phyloP scores from a whole-genome alignment of 371 early-diverging fungal genomes.

The Mortierella sp. region DNA sequence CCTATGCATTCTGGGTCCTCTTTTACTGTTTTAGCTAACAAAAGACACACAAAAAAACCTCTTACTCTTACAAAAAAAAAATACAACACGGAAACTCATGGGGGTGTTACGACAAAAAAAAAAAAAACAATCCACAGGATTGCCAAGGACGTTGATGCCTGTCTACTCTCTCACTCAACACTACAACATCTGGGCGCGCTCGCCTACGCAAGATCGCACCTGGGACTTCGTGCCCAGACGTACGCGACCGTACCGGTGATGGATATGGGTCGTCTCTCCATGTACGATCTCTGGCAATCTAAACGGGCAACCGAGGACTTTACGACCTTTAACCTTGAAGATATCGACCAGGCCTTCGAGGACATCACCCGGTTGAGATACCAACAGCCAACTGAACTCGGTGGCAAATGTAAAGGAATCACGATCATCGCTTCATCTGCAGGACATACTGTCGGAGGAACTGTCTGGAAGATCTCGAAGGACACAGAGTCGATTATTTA shows the following conservation, averaged over 20 bases:
- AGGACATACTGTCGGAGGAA: conserved; percentile 98
- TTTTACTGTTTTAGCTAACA: not conserved
- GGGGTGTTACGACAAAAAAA: too few species aligned
- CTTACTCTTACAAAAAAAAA: too few species aligned
- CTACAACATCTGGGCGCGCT: conserved; percentile 91
- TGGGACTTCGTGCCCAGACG: conserved; percentile 89
- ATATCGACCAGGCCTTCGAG: conserved; percentile 89
- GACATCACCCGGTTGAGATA: conserved; percentile 85
- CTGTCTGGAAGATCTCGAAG: conserved; percentile 96
- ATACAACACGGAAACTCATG: too few species aligned
- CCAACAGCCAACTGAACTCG: conserved; percentile 87
- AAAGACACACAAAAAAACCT: too few species aligned
- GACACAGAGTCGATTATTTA: conserved; percentile 95
- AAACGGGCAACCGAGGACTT: conserved; percentile 79
- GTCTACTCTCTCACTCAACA: conserved; percentile 94
- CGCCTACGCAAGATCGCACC: conserved; percentile 81
- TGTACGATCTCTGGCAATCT: conserved; percentile 83
- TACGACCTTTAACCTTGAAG: conserved; percentile 73
- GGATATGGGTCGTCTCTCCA: conserved; percentile 91
- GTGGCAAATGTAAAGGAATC: conserved; percentile 87
- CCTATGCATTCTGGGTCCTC: not conserved
- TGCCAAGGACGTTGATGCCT: conserved; percentile 93
- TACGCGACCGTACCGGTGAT: conserved; percentile 96
- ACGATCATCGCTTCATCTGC: conserved; percentile 93
- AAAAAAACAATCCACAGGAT: conserved; percentile 61